Percentiles rank a stretch among this genome's conserved stretches.
phyloP scores from a whole-genome alignment of 2,329 filamentous ascomycete genomes.

The Pestalotiopsis sp. region DNA sequence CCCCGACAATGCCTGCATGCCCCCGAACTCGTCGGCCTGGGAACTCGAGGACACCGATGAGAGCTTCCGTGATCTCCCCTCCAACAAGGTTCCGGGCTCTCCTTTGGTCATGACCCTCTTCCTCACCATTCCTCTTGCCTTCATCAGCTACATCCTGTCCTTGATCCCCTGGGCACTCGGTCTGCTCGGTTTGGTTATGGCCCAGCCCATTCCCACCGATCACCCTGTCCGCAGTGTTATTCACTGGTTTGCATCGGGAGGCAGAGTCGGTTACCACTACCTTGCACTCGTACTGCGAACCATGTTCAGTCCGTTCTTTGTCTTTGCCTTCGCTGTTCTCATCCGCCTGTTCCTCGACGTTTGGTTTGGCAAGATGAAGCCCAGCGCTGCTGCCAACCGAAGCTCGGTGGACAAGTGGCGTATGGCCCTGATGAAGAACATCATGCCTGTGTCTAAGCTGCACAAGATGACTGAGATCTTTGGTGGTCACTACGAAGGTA shows the following conservation, averaged over 20 bases:
- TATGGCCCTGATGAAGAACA: conserved; percentile 40
- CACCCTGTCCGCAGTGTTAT: conserved; percentile 42
- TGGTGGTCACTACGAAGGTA: conserved; percentile 56
- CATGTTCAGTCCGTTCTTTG: conserved; percentile 41
- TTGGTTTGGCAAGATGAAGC: conserved; percentile 37
- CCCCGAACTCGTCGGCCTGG: conserved; percentile 58
- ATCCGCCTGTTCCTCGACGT: conserved; percentile 41
- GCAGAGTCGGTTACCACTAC: conserved; percentile 51
- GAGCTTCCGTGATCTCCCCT: conserved; percentile 43
- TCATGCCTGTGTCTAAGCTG: conserved; percentile 44
- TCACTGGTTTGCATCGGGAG: conserved; percentile 47
- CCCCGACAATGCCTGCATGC: conserved; percentile 51
- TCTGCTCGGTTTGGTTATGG: conserved; percentile 44
- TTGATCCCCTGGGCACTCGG: conserved; percentile 46
- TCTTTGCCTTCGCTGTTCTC: conserved; percentile 41
- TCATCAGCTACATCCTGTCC: conserved; percentile 40
- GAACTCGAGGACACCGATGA: conserved; percentile 49
- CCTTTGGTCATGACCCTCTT: conserved; percentile 46
- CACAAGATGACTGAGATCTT: conserved; percentile 50
- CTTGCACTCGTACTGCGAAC: conserved; percentile 43
- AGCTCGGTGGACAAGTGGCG: conserved; percentile 44
- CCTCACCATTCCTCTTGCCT: conserved; percentile 40
- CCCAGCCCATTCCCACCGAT: conserved; percentile 30
- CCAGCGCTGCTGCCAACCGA: conserved; percentile 29
- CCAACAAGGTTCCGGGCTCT: conserved; percentile 36